Evolutionary conservation across 108 stramenopile genomes (phyloP), one percentile per base, ranked within the genome.

Genomic region (Cyclotella choctawhatcheeana): DNA sequence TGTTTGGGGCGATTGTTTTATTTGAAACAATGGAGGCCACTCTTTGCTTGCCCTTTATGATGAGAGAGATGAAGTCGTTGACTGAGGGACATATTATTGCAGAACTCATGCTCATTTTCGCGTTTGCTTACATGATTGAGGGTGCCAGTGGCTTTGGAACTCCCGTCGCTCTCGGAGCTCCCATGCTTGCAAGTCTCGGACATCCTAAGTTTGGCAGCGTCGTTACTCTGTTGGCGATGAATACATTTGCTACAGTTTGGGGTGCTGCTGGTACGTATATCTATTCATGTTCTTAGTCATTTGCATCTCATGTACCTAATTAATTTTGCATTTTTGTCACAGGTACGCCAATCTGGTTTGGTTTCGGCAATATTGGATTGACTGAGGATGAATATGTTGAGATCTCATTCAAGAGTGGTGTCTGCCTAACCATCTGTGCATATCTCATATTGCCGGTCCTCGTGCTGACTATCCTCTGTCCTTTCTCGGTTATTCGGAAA

Each of bases 291-390:
- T n/a, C n/a, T n/a, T n/a, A n/a, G n/a, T n/a, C n/a, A n/a, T n/a
- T n/a, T n/a, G n/a, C n/a, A n/a, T n/a, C n/a, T n/a, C n/a, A n/a
- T n/a, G n/a, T n/a, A n/a, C n/a, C n/a, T n/a, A n/a, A 21, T 30
- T 51, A 59, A 47, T 25, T 26, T 45, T 17, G 69, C 71, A 8
- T 34, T 5, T 35, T 58, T 50, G 8, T 65, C 50, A 50, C n/a
- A 65, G 88, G 88, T 59, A 89, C 88, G 21, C 88, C 88, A 16
- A 83, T 86, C 34, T 89, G 88, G 88, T 89, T 86, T 64, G 83
- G 73, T 20, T 71, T 66, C 54, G 74, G 69, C 6, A 66, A 74
- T 35, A 20, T 77, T 37, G 76, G 62, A 16, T 52, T 77, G 17
- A 40, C 74, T 16, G 85, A 84, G 35, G 82, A 85, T 32, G 78